Base-by-base conservation (phyloP, 306 rosid species). In the Vachellia collinsii region DNA sequence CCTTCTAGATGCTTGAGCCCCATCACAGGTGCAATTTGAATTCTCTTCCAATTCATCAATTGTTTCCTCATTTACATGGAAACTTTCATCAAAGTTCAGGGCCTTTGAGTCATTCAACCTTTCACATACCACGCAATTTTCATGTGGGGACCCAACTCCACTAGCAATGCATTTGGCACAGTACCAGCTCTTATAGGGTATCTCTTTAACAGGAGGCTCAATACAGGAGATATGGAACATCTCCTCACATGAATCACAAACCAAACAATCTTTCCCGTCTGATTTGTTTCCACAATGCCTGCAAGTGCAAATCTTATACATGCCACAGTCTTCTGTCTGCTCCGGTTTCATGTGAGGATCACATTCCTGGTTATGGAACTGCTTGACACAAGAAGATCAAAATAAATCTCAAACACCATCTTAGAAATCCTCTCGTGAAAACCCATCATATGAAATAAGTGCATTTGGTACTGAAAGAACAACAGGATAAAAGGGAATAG, bases 241-340 rank as follows among this genome's bases (percentile, higher is more conserved):
- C 83, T 90, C 91, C 87, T 93, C 99, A 75, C 99, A 96, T 74
- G 99, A 92, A 91, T 96, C 99, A 77, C 99, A 96, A 78, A 93
- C 96, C 81, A 96, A 87, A 87, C 87, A 92, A 83, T 89, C 89
- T 23, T 77, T 87, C 37, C 94, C 98, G 76, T 92, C 89, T 85
- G 93, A 91, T 80, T 79, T 83, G 54, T 82, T 79, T 81, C 97
- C 98, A 73, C 99, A 96, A 23, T 61, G 80, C 82, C 88, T 86
- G 84, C 99, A 96, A 81, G 81, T 72, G 87, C 91, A 90, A 80
- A 75, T 67, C 83, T 81, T 81, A 79, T 82, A 29, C 14, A 75
- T 36, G 80, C 79, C 53, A 56, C 83, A 81, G 51, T 83, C 90
- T 84, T 85, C 91, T 70, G 81, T 74, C 72, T 71, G 93, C 87